A percentile compares a stretch with the other conserved stretches of the same genome.
Conservation (phyloP, 2,329 filamentous ascomycete genomes). For the Coleophoma eucalyptorum region DNA sequence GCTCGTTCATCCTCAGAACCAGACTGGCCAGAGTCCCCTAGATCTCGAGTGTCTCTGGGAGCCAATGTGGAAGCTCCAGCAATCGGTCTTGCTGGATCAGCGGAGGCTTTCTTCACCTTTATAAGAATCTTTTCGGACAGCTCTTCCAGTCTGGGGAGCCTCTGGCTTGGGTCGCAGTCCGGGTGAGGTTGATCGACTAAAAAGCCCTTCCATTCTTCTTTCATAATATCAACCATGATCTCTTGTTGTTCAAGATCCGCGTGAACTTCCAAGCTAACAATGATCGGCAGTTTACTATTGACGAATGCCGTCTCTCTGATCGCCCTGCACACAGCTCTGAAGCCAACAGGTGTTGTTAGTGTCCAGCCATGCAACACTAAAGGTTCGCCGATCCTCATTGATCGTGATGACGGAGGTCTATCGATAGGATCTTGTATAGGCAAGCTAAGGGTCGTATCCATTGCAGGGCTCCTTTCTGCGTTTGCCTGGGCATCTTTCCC, state of each 20-base stretch:
- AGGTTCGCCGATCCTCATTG: constrained; percentile 53
- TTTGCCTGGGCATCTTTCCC: not conserved
- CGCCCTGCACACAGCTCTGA: constrained; percentile 79
- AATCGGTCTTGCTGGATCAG: constrained; percentile 11
- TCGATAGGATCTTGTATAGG: constrained; percentile 17
- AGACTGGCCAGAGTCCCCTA: constrained; percentile 20
- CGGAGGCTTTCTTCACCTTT: constrained; percentile 63
- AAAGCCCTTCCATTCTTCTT: constrained; percentile 74
- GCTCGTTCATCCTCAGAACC: constrained; percentile 26
- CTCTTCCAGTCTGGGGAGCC: constrained; percentile 66
- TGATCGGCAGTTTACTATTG: constrained; percentile 73
- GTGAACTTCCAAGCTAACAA: constrained; percentile 91
- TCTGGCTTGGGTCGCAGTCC: constrained; percentile 38
- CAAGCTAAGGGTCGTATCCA: constrained; percentile 1
- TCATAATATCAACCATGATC: constrained; percentile 92
- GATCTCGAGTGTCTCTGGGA: constrained; percentile 10
- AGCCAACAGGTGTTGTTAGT: constrained; percentile 78
- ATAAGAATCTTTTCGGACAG: constrained; percentile 77
- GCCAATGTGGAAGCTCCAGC: constrained; percentile 12
- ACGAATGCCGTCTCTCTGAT: constrained; percentile 78
- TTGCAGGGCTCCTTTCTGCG: constrained; percentile 4
- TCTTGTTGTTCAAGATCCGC: constrained; percentile 79
- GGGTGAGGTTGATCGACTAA: constrained; percentile 60
- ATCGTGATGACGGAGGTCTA: constrained; percentile 19
- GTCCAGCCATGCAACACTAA: constrained; percentile 86